These are phyloP conservation scores for Globisporangium heterothallicum DNA, from an alignment of 352 stramenopile genomes.

Conservation along the genomic window DNA sequence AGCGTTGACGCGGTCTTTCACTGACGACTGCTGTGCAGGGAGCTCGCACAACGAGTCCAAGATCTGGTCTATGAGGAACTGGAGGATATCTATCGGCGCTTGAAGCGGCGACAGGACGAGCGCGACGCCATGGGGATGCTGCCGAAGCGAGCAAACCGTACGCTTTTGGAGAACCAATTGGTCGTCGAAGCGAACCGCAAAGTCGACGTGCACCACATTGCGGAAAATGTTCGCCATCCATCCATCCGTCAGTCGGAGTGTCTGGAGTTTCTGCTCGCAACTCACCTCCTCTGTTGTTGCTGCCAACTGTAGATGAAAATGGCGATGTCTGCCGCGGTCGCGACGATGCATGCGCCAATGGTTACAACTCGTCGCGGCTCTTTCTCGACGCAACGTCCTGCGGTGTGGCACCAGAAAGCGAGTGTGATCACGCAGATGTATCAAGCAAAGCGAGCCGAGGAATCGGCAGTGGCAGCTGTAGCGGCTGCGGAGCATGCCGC, in stretches of 20 bases:
- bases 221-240: too few species aligned
- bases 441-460: conserved; percentile 20
- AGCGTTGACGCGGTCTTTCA: background rate
- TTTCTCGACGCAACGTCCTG: background rate
- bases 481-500: background rate
- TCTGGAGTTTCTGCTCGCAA: background rate
- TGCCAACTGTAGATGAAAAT: conserved; percentile 28
- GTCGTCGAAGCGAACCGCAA: conserved; percentile 63
- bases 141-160: conserved; percentile 26
- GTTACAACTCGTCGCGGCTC: conserved; percentile 9
- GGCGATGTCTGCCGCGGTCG: conserved; percentile 31
- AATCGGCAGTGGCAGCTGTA: background rate
- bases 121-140: conserved; percentile 43
- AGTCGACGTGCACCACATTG: conserved; percentile 36
- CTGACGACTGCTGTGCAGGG: conserved; percentile 12
- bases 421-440: conserved; percentile 16
- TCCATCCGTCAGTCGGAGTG: conserved; percentile 16
- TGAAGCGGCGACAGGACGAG: conserved; percentile 36
- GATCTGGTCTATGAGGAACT: conserved; percentile 41
- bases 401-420: background rate
- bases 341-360: conserved; percentile 13
- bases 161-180: conserved; percentile 49
- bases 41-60: conserved; percentile 34
- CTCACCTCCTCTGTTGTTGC: background rate
- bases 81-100: conserved; percentile 24